Evolutionary conservation across 2,329 filamentous ascomycete species (phyloP).

Genomic region (Capronia coronata): DNA sequence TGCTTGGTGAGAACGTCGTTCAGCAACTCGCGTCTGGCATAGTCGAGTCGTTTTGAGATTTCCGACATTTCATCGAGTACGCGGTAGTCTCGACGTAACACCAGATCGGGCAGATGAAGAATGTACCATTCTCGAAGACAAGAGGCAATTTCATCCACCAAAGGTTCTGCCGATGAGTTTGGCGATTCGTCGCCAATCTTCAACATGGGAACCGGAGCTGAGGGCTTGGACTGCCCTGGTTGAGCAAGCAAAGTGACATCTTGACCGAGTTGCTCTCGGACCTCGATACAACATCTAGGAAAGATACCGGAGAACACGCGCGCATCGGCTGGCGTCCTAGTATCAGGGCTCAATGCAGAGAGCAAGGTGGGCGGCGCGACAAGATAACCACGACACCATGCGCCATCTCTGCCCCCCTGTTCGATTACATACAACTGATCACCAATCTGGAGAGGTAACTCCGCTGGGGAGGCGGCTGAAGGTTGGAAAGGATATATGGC

Average conservation of each 20-base stretch:
- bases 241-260: conserved; percentile 6
- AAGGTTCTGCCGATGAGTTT: conserved; percentile 76
- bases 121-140: conserved; percentile 98
- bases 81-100: conserved; percentile 74
- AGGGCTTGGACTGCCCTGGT: conserved; percentile 52
- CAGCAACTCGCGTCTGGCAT: conserved; percentile 78
- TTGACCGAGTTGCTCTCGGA: conserved; percentile 75
- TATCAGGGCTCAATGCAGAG: conserved; percentile 80
- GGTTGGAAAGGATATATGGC: conserved; percentile 91
- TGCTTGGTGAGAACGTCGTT: conserved; percentile 87
- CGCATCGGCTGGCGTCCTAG: conserved; percentile 88
- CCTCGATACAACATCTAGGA: conserved; percentile 86
- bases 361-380: conserved; percentile 89
- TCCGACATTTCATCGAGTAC: conserved; percentile 73
- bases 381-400: conserved; percentile 93
- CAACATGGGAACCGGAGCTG: conserved; percentile 91
- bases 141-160: conserved; percentile 96
- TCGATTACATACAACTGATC: conserved; percentile 99
- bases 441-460: conserved; percentile 92
- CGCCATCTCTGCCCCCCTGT: conserved; percentile 74
- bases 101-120: conserved; percentile 85
- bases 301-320: conserved; percentile 99
- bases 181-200: conserved; percentile 97
- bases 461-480: conserved; percentile 61
- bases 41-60: conserved; percentile 75